Evolutionary conservation across 1,284 basidiomycete genomes (phyloP).

Genomic region (Ceratobasidium sp.): DNA sequence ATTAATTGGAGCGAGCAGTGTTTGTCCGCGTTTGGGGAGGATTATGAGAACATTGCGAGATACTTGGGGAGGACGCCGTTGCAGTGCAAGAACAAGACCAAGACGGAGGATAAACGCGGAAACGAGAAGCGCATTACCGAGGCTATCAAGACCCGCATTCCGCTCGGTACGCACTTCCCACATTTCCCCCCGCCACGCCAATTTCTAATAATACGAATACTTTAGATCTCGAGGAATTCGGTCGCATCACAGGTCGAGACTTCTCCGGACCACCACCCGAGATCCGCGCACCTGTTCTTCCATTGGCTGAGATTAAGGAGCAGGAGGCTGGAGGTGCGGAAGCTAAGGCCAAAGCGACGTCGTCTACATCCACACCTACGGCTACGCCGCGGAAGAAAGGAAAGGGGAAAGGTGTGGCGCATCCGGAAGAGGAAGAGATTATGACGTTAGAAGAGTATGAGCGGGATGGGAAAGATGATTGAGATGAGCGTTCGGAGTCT

Average conservation of each 20-base stretch:
- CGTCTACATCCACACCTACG: neutral
- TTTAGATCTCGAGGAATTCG: slow-evolving; percentile 45
- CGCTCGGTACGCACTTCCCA: slow-evolving; percentile 41
- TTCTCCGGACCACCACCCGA: slow-evolving; percentile 46
- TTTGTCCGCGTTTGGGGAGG: slow-evolving; percentile 54
- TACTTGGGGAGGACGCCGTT: slow-evolving; percentile 54
- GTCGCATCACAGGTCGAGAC: slow-evolving; percentile 44
- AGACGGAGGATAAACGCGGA: slow-evolving; percentile 51
- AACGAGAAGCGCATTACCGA: slow-evolving; percentile 46
- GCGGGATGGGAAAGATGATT: slow-evolving; percentile 32
- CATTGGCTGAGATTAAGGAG: slow-evolving; percentile 7
- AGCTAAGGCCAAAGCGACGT: neutral
- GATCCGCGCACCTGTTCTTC: slow-evolving; percentile 24
- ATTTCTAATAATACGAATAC: neutral
- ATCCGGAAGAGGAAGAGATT: slow-evolving; percentile 23
- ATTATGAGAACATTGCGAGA: slow-evolving; percentile 56
- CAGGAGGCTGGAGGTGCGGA: neutral
- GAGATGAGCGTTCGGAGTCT: too few species aligned
- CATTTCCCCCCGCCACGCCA: neutral
- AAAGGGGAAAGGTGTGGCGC: neutral
- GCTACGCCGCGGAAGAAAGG: slow-evolving; percentile 13
- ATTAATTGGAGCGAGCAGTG: slow-evolving; percentile 18
- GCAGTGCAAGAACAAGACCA: slow-evolving; percentile 56
- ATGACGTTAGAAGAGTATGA: slow-evolving; percentile 35
- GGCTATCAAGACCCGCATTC: slow-evolving; percentile 44